Evolutionary conservation across 2,329 filamentous ascomycete species (phyloP).

Genomic region (Fusarium paranaense): DNA sequence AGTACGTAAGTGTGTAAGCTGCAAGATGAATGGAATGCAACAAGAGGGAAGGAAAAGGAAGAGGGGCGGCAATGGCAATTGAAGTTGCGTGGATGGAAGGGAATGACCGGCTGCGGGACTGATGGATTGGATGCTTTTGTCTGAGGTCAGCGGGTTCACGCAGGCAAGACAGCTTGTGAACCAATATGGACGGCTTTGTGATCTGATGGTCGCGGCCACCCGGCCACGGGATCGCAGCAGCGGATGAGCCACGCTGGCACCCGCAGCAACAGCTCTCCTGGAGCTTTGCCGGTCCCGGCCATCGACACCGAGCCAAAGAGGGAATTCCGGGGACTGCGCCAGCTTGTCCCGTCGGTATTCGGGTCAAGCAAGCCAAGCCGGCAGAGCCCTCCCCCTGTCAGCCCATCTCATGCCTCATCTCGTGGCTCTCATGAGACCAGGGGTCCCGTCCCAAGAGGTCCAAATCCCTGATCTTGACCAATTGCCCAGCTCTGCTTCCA

Average conservation of each 20-base stretch:
- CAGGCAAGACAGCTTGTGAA: background rate
- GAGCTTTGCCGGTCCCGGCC: conserved; percentile 28
- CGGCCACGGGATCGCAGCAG: conserved; percentile 25
- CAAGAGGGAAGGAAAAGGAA: conserved; percentile 10
- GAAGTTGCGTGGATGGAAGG: conserved; percentile 19
- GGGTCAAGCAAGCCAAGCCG: conserved; percentile 5
- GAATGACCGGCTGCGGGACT: conserved; percentile 37
- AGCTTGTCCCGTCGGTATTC: conserved; percentile 26
- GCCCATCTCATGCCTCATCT: conserved; percentile 27
- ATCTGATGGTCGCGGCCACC: conserved; percentile 22
- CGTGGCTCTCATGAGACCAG: conserved; percentile 35
- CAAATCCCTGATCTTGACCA: conserved; percentile 17
- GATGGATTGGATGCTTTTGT: conserved; percentile 20
- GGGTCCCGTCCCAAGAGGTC: background rate
- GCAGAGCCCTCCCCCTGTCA: conserved; percentile 1
- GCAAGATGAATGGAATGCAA: conserved; percentile 10
- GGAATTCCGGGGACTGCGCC: conserved; percentile 29
- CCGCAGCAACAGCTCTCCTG: background rate
- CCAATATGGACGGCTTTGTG: conserved; percentile 19
- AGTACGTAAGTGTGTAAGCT: conserved; percentile 1
- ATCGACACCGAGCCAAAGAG: background rate
- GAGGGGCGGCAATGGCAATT: conserved; percentile 25
- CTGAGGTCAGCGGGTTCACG: conserved; percentile 37
- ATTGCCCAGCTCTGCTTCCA: conserved; percentile 14
- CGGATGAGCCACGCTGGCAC: background rate